Percentiles rank a stretch among this genome's conserved stretches.
Evolutionary conservation across 257 asterid genomes (phyloP).

Genomic region (Solanum piurae): DNA sequence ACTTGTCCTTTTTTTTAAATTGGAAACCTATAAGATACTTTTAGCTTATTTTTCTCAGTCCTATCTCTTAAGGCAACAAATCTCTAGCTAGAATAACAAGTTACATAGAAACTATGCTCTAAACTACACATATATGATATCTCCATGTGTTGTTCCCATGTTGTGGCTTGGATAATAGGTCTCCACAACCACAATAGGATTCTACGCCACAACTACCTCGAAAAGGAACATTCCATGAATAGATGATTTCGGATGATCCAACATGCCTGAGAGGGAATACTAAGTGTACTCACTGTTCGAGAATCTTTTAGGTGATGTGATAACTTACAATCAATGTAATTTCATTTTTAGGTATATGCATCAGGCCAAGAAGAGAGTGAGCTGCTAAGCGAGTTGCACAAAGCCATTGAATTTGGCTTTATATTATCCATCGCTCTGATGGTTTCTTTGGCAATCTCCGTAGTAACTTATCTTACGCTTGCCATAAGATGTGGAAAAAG

Average conservation of each 20-base stretch:
- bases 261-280: too few species aligned
- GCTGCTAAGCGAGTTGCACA: slow-evolving; percentile 5
- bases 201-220: not conserved
- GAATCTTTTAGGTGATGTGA: not conserved
- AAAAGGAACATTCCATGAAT: too few species aligned
- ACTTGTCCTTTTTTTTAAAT: too few species aligned
- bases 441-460: slow-evolving; percentile 3
- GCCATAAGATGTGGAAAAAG: slow-evolving; percentile 25
- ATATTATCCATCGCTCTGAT: slow-evolving; percentile 18
- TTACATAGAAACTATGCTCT: too few species aligned
- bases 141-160: too few species aligned
- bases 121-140: too few species aligned
- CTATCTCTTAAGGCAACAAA: not conserved
- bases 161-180: too few species aligned
- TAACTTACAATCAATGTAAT: not conserved
- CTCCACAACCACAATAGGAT: not conserved
- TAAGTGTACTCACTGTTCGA: not conserved
- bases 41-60: not conserved
- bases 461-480: slow-evolving; percentile 12
- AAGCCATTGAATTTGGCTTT: slow-evolving; percentile 13
- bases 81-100: not conserved
- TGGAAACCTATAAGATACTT: too few species aligned
- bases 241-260: too few species aligned
- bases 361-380: slow-evolving; percentile 12
- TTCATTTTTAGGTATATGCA: slow-evolving; percentile 25